Conservation (phyloP, 2,329 filamentous ascomycete genomes). For the Trichoderma oligosporum region DNA sequence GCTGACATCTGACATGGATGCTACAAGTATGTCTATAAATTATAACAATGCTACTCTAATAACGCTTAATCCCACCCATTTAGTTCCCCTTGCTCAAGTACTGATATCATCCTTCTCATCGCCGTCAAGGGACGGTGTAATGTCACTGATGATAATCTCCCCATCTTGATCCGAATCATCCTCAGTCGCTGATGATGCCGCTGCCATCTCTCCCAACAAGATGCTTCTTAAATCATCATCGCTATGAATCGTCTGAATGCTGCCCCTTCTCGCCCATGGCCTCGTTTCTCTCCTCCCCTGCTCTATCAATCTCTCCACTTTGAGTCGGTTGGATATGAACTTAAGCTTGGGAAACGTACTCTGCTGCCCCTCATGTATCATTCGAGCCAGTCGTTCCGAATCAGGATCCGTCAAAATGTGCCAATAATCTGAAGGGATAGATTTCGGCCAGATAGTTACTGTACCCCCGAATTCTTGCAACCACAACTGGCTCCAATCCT, state of each 20-base stretch:
- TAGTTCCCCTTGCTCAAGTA: neutral
- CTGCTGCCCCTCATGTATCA: constrained; percentile 88
- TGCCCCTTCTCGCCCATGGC: constrained; percentile 45
- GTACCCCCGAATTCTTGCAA: constrained; percentile 92
- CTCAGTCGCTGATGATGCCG: constrained; percentile 33
- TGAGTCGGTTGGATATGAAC: constrained; percentile 83
- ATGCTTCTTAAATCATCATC: constrained; percentile 56
- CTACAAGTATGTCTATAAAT: neutral
- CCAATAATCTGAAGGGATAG: constrained; percentile 71
- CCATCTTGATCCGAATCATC: constrained; percentile 34
- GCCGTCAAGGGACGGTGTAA: constrained; percentile 16
- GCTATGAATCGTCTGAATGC: constrained; percentile 58
- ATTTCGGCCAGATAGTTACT: constrained; percentile 93
- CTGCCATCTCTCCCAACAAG: constrained; percentile 37
- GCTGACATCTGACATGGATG: neutral
- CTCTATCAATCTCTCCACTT: constrained; percentile 70
- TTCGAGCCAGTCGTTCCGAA: constrained; percentile 68
- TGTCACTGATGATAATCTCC: constrained; percentile 8
- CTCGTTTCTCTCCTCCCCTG: constrained; percentile 53
- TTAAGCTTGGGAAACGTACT: constrained; percentile 87
- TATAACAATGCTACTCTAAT: neutral
- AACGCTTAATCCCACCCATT: neutral
- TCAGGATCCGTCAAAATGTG: constrained; percentile 84
- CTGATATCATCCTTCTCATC: constrained; percentile 22
- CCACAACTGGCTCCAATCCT: constrained; percentile 97